Evolutionary conservation across 164 flowering plant species (phyloP).

Genomic region (Annona cherimola): DNA sequence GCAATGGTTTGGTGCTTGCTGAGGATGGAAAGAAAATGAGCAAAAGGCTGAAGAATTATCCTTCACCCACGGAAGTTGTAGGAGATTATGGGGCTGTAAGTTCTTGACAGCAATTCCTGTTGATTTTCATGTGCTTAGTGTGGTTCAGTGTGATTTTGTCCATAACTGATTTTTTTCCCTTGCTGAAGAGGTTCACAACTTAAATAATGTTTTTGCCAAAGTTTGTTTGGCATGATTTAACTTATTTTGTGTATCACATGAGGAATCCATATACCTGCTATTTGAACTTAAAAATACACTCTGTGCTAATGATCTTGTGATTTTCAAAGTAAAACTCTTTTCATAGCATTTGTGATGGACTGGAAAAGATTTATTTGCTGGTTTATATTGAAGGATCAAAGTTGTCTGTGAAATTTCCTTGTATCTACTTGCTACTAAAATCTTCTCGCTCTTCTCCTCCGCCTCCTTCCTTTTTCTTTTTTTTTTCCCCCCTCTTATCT

Average conservation of each 20-base stretch:
- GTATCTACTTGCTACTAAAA: no score
- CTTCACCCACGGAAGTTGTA: slow-evolving; percentile 77
- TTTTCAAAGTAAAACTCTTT: neutral
- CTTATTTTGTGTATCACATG: neutral
- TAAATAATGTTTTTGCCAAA: no score
- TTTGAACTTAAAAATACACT: neutral
- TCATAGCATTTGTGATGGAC: neutral
- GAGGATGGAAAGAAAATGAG: slow-evolving; percentile 99
- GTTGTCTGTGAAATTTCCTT: no score
- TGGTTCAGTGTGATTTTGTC: no score
- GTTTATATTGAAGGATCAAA: neutral
- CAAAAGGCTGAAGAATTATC: slow-evolving; percentile 83
- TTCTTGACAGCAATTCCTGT: neutral
- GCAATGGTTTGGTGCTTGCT: slow-evolving; percentile 95
- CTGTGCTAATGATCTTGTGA: neutral
- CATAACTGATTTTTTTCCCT: no score
- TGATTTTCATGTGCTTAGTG: no score
- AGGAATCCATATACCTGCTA: neutral
- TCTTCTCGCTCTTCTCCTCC: neutral
- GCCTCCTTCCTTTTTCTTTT: neutral
- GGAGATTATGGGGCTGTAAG: slow-evolving; percentile 95
- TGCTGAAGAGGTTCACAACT: no score
- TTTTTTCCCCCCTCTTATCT: slow-evolving; percentile 7
- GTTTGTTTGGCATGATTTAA: neutral
- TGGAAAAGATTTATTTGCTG: neutral